These are phyloP conservation scores for Cercospora zeina DNA, from an alignment of 2,329 filamentous ascomycete genomes.

Conservation along the genomic window DNA sequence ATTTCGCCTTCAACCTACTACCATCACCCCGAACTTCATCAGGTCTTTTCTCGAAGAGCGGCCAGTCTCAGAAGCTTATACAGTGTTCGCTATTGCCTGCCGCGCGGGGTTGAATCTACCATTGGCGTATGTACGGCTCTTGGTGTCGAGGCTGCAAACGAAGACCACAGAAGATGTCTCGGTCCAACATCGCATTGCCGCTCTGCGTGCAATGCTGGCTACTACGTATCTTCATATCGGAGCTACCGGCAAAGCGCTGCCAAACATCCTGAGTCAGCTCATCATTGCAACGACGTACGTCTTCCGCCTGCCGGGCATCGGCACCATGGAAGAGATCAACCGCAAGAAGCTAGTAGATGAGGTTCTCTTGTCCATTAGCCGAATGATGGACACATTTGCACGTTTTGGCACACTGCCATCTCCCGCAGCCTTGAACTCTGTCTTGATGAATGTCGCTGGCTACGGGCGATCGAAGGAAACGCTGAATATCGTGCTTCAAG, in stretches of 20 bases:
- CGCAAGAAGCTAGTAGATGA: conserved; percentile 29
- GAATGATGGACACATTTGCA: conserved; percentile 37
- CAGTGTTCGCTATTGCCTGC: conserved; percentile 52
- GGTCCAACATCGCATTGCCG: conserved; percentile 20
- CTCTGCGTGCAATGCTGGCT: conserved; percentile 45
- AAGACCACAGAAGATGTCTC: conserved; percentile 25
- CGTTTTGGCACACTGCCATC: conserved; percentile 34
- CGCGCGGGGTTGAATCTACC: conserved; percentile 46
- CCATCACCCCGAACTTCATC: conserved; percentile 47
- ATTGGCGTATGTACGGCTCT: conserved; percentile 36
- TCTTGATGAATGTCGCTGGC: conserved; percentile 42
- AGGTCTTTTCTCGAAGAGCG: conserved; percentile 49
- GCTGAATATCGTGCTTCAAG: conserved; percentile 35
- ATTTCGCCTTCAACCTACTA: conserved; percentile 50
- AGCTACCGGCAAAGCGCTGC: conserved; percentile 41
- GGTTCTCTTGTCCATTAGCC: conserved; percentile 34
- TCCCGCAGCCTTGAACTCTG: conserved; percentile 41
- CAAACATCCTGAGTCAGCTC: conserved; percentile 44
- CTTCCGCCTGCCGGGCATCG: conserved; percentile 31
- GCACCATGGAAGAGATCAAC: conserved; percentile 24
- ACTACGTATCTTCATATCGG: conserved; percentile 47
- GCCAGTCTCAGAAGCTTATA: conserved; percentile 51
- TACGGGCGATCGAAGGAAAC: conserved; percentile 36
- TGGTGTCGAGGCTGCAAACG: conserved; percentile 40
- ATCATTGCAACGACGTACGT: conserved; percentile 40